Conservation (phyloP, 768 basidiomycete species). For the Kwoniella dendrophila region DNA sequence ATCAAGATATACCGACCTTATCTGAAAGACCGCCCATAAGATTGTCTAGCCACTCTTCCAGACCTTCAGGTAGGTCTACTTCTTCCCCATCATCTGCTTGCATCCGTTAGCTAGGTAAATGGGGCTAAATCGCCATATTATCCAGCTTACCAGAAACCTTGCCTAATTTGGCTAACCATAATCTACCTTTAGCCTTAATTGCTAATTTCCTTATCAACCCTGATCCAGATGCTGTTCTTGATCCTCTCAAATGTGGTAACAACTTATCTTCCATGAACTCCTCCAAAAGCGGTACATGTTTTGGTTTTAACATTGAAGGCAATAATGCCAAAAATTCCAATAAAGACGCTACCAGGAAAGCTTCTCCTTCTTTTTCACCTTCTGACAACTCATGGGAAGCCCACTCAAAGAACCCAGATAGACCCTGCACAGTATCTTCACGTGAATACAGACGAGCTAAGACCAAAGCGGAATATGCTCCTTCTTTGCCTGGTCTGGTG, state of each 20-base stretch:
- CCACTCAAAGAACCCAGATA: constrained; percentile 37
- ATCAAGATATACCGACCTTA: constrained; percentile 61
- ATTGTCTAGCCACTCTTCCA: constrained; percentile 73
- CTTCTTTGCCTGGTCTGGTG: constrained; percentile 67
- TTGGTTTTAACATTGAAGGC: constrained; percentile 63
- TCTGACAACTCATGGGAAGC: constrained; percentile 32
- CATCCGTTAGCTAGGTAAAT: not conserved
- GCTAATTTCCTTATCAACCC: constrained; percentile 51
- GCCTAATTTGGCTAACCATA: constrained; percentile 49
- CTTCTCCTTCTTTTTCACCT: constrained; percentile 38
- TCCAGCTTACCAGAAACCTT: not conserved
- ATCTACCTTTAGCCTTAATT: constrained; percentile 51
- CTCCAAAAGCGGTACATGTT: constrained; percentile 60
- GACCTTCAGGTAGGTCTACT: constrained; percentile 69
- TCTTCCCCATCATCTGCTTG: constrained; percentile 46
- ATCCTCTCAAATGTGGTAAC: constrained; percentile 56
- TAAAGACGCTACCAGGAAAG: constrained; percentile 41
- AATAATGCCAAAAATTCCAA: constrained; percentile 38
- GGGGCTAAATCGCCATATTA: not conserved
- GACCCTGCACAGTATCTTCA: constrained; percentile 58
- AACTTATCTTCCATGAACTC: constrained; percentile 63
- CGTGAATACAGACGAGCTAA: constrained; percentile 79
- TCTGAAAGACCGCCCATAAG: constrained; percentile 77
- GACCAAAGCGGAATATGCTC: constrained; percentile 78
- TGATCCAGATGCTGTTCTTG: constrained; percentile 28